Conservation (phyloP, 306 rosid species). For the Ormosia emarginata region DNA sequence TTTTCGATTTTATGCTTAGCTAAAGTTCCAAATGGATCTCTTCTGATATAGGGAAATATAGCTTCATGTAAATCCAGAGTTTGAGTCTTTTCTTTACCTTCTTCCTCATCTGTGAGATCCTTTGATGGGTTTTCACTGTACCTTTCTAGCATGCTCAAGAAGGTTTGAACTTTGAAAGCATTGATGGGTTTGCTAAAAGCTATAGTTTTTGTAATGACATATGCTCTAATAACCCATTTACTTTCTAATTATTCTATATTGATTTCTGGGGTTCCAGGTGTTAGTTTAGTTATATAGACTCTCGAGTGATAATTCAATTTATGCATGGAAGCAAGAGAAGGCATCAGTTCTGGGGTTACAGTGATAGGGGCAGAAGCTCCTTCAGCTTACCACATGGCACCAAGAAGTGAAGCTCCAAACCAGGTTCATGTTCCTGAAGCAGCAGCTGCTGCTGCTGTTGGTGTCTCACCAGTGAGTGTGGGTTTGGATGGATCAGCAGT, state of each 20-base stretch:
- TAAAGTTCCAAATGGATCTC: conserved; percentile 13
- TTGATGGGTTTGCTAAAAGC: conserved; percentile 4
- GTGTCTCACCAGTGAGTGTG: conserved; percentile 42
- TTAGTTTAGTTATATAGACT: conserved; percentile 25
- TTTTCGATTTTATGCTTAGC: background rate
- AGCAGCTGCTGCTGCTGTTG: background rate
- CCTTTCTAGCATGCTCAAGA: conserved; percentile 8
- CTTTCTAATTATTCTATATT: background rate
- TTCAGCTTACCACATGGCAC: conserved; percentile 79
- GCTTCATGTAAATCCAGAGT: background rate
- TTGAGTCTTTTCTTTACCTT: background rate
- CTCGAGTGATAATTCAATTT: conserved; percentile 19
- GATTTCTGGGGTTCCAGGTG: conserved; percentile 36
- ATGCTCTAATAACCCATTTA: background rate
- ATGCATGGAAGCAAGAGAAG: conserved; percentile 79
- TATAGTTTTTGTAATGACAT: background rate
- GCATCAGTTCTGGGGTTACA: conserved; percentile 65
- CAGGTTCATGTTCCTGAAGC: conserved; percentile 41
- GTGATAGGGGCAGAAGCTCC: conserved; percentile 89
- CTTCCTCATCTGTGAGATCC: background rate
- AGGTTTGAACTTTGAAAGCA: conserved; percentile 12
- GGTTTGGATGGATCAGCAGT: conserved; percentile 46
- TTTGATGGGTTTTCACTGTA: conserved; percentile 28
- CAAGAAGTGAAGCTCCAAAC: conserved; percentile 59
- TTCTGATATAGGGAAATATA: conserved; percentile 3